Evolutionary conservation across 2,329 filamentous ascomycete species (phyloP).

Genomic region (Escovopsis weberi): DNA sequence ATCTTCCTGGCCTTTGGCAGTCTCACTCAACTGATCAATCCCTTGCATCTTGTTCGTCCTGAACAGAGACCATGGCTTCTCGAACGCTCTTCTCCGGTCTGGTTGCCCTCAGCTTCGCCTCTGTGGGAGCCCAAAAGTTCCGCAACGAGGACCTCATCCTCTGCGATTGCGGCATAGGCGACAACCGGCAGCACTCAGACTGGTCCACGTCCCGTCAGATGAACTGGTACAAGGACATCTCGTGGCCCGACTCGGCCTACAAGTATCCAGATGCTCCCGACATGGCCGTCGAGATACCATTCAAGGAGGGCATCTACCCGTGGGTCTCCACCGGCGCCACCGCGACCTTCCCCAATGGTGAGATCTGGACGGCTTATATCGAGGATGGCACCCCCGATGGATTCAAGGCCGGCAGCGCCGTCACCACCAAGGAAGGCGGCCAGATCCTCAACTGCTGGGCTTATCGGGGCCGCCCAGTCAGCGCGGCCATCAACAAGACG

Average conservation of each 20-base stretch:
- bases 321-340: conserved; percentile 24
- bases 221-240: conserved; percentile 27
- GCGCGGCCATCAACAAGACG: conserved; percentile 24
- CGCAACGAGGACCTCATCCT: conserved; percentile 24
- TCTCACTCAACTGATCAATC: no score
- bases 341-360: conserved; percentile 23
- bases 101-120: conserved; percentile 11
- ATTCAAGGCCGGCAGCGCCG: conserved; percentile 24
- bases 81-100: conserved; percentile 7
- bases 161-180: conserved; percentile 28
- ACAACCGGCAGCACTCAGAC: conserved; percentile 22
- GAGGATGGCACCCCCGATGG: conserved; percentile 26
- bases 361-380: conserved; percentile 27
- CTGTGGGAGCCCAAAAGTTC: conserved; percentile 12
- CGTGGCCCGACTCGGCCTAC: conserved; percentile 21
- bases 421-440: conserved; percentile 25
- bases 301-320: conserved; percentile 22
- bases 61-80: conserved; percentile 5
- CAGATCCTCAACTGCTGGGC: conserved; percentile 27
- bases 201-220: conserved; percentile 31
- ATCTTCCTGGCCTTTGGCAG: no score
- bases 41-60: conserved; percentile 10
- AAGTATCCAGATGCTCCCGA: conserved; percentile 22
- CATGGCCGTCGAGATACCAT: conserved; percentile 25
- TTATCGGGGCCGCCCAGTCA: conserved; percentile 25